These are phyloP conservation scores for Podospora bellae-mahoneyi DNA, from an alignment of 495 filamentous ascomycete species.

Conservation along the genomic window DNA sequence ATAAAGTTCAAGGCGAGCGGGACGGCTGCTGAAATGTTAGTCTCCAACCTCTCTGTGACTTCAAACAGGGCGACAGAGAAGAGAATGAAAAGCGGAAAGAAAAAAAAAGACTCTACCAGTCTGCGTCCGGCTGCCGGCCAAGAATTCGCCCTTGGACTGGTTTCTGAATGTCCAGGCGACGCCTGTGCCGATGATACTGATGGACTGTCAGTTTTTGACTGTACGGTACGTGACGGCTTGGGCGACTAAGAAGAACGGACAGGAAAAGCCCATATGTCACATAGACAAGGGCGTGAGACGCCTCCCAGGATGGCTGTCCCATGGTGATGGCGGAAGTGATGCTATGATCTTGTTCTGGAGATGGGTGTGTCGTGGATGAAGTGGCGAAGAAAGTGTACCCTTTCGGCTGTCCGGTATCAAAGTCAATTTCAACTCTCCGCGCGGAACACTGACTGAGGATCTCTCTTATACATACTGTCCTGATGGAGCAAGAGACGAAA, in stretches of 20 bases:
- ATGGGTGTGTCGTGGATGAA: not conserved
- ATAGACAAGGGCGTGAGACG: constrained; percentile 75
- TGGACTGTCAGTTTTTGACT: not conserved
- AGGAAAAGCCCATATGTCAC: constrained; percentile 68
- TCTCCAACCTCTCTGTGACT: not conserved
- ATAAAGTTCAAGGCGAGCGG: constrained; percentile 79
- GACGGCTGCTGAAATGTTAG: constrained; percentile 48
- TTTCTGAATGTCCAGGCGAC: constrained; percentile 66
- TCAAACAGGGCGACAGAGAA: not conserved
- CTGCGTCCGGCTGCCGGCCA: constrained; percentile 70
- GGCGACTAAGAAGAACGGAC: constrained; percentile 34
- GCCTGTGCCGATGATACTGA: constrained; percentile 58
- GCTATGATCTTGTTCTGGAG: not conserved
- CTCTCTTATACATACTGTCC: not conserved
- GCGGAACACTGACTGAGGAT: too few species aligned
- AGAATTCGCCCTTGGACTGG: constrained; percentile 65
- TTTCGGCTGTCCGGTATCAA: not conserved
- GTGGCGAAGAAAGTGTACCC: not conserved
- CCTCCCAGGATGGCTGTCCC: constrained; percentile 65
- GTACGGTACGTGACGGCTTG: not conserved
- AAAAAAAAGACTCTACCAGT: constrained; percentile 53
- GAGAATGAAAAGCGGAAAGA: not conserved
- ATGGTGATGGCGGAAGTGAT: constrained; percentile 38
- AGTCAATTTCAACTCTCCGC: not conserved
- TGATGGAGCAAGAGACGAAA: not conserved